These are phyloP conservation scores for Eimeria brunetti DNA, from an alignment of 169 alveolate genomes.

Conservation along the genomic window DNA sequence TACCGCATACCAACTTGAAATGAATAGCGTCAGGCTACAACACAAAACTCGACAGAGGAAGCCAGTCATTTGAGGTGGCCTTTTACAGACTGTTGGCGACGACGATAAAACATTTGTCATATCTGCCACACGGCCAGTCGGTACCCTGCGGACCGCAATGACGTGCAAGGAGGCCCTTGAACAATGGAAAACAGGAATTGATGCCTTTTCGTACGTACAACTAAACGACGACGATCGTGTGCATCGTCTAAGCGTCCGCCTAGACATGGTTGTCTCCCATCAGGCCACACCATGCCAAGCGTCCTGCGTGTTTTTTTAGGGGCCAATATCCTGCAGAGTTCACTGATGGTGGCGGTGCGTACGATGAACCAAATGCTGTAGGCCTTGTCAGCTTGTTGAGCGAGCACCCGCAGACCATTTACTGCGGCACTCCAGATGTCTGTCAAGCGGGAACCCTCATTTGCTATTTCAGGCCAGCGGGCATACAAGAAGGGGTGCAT, in stretches of 20 bases:
- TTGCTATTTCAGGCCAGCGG: slow-evolving; percentile 23
- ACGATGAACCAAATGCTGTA: slow-evolving; percentile 28
- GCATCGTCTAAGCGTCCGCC: not conserved
- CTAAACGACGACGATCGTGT: not conserved
- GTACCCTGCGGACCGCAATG: not conserved
- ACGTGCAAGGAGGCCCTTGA: slow-evolving; percentile 43
- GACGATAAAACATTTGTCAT: not conserved
- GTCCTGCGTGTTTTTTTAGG: not conserved
- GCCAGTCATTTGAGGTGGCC: not conserved
- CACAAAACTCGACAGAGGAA: not conserved
- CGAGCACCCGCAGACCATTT: not conserved
- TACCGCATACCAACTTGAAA: too few species aligned
- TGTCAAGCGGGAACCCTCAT: not conserved
- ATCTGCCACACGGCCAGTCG: slow-evolving; percentile 11
- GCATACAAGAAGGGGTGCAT: not conserved
- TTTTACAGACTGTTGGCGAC: not conserved
- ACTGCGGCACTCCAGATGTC: not conserved
- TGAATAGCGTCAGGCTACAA: not conserved
- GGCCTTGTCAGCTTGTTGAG: slow-evolving; percentile 36
- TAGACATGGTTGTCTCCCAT: not conserved
- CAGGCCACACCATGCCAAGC: not conserved
- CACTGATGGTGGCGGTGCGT: not conserved
- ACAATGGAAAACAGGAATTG: slow-evolving; percentile 3
- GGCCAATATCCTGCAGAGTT: slow-evolving; percentile 15
- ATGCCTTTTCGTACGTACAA: not conserved